Percentiles rank a stretch among this genome's conserved stretches.
Conservation (phyloP, 352 stramenopile genomes). For the Pythium folliculosum region DNA sequence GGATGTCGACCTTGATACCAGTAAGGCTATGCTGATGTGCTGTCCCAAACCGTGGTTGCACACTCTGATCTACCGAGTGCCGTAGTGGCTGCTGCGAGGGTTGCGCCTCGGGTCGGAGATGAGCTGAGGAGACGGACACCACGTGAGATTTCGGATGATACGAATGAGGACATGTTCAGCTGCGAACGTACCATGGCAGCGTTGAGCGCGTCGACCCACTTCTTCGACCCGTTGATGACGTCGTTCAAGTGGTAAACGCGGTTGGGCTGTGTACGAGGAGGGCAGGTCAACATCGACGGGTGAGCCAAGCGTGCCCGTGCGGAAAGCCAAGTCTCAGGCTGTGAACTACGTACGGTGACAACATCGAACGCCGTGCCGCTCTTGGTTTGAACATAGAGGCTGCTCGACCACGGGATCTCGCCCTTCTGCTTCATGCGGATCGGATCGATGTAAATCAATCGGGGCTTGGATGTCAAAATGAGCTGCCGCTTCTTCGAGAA, state of each 20-base stretch:
- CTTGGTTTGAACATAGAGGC: slow-evolving; percentile 85
- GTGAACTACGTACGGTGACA: slow-evolving; percentile 56
- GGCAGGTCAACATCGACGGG: not conserved
- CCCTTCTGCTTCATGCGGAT: slow-evolving; percentile 91
- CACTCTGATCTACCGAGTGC: slow-evolving; percentile 16
- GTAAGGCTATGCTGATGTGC: not conserved
- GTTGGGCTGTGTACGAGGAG: slow-evolving; percentile 55
- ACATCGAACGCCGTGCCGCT: slow-evolving; percentile 85
- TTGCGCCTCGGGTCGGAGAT: slow-evolving; percentile 14
- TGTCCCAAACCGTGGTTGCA: not conserved
- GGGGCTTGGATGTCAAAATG: slow-evolving; percentile 83
- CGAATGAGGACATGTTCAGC: no score
- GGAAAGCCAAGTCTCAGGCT: not conserved
- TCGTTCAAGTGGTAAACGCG: slow-evolving; percentile 89
- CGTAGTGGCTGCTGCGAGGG: slow-evolving; percentile 25
- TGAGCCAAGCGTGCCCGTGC: not conserved
- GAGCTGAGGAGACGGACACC: slow-evolving; percentile 9
- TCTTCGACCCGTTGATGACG: slow-evolving; percentile 88
- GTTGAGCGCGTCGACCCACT: slow-evolving; percentile 90
- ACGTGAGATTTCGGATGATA: not conserved
- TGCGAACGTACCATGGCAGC: slow-evolving; percentile 44
- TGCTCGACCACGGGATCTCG: slow-evolving; percentile 87
- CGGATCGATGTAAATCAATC: slow-evolving; percentile 90
- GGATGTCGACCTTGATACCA: not conserved
- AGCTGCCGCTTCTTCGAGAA: slow-evolving; percentile 90